phyloP scores from a whole-genome alignment of 2,329 filamentous ascomycete genomes.

The Fusarium sp. region DNA sequence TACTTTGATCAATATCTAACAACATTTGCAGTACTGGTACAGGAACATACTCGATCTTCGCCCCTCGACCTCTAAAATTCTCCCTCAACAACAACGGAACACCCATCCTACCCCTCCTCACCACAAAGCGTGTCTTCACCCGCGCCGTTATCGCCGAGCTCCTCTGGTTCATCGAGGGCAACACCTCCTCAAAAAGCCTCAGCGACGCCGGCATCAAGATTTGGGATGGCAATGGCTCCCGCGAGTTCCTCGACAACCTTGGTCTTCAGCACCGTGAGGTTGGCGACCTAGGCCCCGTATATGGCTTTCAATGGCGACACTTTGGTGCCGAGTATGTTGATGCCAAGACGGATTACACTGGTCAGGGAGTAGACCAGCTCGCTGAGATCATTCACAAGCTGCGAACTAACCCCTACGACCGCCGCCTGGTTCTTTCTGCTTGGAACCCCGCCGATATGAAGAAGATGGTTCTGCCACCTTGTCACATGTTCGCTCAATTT shows the following conservation, averaged over 20 bases:
- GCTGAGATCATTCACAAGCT: constrained; percentile 91
- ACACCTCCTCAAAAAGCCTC: constrained; percentile 82
- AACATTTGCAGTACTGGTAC: constrained; percentile 81
- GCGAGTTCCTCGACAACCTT: constrained; percentile 87
- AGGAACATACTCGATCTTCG: constrained; percentile 90
- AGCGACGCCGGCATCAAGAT: constrained; percentile 89
- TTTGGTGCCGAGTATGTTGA: constrained; percentile 93
- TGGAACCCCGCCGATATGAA: constrained; percentile 92
- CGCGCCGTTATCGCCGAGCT: constrained; percentile 92
- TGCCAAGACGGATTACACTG: constrained; percentile 82
- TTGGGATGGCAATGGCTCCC: constrained; percentile 97
- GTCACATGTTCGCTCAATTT: constrained; percentile 98
- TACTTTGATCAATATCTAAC: constrained; percentile 8
- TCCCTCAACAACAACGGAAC: constrained; percentile 72
- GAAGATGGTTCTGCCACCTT: constrained; percentile 92
- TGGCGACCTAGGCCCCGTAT: constrained; percentile 94
- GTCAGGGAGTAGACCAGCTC: constrained; percentile 92
- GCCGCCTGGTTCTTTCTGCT: constrained; percentile 88
- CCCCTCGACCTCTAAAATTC: constrained; percentile 88
- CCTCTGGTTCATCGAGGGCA: constrained; percentile 92
- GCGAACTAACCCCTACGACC: constrained; percentile 84
- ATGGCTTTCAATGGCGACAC: constrained; percentile 99
- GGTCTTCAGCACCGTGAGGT: constrained; percentile 84
- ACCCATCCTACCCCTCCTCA: constrained; percentile 89
- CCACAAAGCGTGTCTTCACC: constrained; percentile 95